Evolutionary conservation across 345 rosid species (phyloP), one percentile per base, ranked within the genome.

Genomic region (Aquilaria sinensis): DNA sequence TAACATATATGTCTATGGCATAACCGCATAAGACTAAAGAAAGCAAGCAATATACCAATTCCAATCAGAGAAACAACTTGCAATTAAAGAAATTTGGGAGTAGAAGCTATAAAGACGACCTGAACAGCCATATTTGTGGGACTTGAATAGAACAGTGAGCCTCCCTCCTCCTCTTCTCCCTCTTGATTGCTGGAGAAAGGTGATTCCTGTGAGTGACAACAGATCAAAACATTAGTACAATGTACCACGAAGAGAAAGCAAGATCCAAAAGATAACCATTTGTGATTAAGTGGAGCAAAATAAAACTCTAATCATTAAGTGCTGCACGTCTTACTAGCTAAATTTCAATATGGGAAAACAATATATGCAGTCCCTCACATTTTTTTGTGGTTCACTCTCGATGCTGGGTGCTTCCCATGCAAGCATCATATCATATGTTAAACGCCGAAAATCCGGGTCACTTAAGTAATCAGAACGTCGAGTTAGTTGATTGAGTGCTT

Each of bases 391-490:
- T 76, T 80, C 83, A 59, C 62, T 67, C 43, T 81, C 78, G 32
- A 75, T 75, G 58, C 88, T 72, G 2, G 98, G 95, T 9, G 77
- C 55, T 74, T 87, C 98, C 98, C 98, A 93, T 30, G 98, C 98
- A 73, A 90, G 98, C 97, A 93, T 93, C 97, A 90, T 88, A 58
- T 90, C 97, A 65, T 75, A 93, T n/a, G 83, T 83, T 33, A 93
- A 78, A 64, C 77, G 92, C 54, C 89, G 85, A 52, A 93, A 88
- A 14, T 83, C 92, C 30, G 77, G 75, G 61, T 93, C 89, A 74
- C 83, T 78, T 69, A 90, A 66, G 74, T 80, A 90, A 75, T 79
- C 78, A n/a, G 90, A 83, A 60, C 49, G 59, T 33, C 73, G 79
- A 65, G 70, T 70, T 1, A 80, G 59, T 53, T 45, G 72, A 46